Evolutionary conservation across 2,329 filamentous ascomycete genomes (phyloP).

Genomic region (Mollisia scopiformis): DNA sequence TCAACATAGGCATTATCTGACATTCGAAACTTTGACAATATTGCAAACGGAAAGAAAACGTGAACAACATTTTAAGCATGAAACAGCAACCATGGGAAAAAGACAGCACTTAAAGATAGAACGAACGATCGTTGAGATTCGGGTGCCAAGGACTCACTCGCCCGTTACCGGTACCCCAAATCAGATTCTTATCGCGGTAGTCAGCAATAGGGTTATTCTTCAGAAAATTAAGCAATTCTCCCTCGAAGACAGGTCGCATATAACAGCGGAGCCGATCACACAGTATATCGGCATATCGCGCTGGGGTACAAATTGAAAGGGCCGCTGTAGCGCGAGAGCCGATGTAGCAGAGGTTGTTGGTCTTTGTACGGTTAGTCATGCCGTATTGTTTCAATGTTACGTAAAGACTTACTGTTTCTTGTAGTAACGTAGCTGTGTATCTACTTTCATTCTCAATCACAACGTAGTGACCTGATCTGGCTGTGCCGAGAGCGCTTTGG

Average conservation of each 20-base stretch:
- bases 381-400: neutral
- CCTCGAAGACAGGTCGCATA: slow-evolving; percentile 1
- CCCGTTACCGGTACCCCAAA: no score
- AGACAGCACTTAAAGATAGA: no score
- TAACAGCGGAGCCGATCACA: slow-evolving; percentile 13
- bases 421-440: neutral
- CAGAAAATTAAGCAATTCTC: neutral
- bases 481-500: slow-evolving; percentile 9
- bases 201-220: no score
- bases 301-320: slow-evolving; percentile 15
- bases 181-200: no score
- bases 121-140: no score
- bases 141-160: no score
- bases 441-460: slow-evolving; percentile 4
- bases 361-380: neutral
- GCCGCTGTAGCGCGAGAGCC: slow-evolving; percentile 13
- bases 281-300: slow-evolving; percentile 11
- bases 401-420: neutral
- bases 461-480: slow-evolving; percentile 6
- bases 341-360: slow-evolving; percentile 16
- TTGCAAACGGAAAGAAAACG: no score
- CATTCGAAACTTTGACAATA: no score
- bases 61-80: no score
- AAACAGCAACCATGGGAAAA: no score
- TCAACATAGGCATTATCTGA: no score